Evolutionary conservation across 2,329 filamentous ascomycete species (phyloP), one percentile per base, ranked within the genome.

Genomic region (Paecilomyces niveus): DNA sequence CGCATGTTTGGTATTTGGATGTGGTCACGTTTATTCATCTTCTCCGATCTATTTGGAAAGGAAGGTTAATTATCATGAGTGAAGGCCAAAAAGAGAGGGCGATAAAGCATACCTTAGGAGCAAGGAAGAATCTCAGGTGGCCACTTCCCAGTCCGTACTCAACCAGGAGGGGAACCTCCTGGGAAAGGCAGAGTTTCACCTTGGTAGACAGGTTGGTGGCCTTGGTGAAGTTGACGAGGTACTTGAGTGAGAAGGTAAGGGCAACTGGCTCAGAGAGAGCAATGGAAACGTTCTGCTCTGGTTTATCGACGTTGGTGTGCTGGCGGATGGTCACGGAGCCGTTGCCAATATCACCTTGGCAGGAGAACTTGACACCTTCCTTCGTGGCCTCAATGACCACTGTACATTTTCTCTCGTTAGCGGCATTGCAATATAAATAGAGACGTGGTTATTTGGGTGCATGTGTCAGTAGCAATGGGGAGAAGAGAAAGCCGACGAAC

Each of bases 191-290:
- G 68, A 99, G 87, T 80, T 89, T 94, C 77, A 99, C 95, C 65
- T 84, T 83, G 66, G 76, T 80, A 45, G 92, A 93, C 61, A 99
- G 82, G 56, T 86, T 87, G 63, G 91, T 89, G 33, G 95, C 95
- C 82, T 99, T 99, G 89, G 94, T 97, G 82, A 99, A 99, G 85
- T 97, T 97, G 83, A 96, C 90, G 2, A 99, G 88, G 80, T 99
- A 99, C 81, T 99, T 99, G 70, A 99, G 89, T 33, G 94, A 97
- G 81, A 99, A 99, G 54, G 93, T 97, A 63, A 99, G 85, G 35
- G 90, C 84, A 61, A 99, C 94, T 55, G 94, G 91, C 80, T 99
- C 95, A 45, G 86, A 89, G 62, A 99, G 86, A 72, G 92, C 86
- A 75, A 99, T 97, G 64, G 90, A 85, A 68, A 97, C 89, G 71